Conservation (phyloP, 768 basidiomycete genomes). For the Dentipellis fragilis region DNA sequence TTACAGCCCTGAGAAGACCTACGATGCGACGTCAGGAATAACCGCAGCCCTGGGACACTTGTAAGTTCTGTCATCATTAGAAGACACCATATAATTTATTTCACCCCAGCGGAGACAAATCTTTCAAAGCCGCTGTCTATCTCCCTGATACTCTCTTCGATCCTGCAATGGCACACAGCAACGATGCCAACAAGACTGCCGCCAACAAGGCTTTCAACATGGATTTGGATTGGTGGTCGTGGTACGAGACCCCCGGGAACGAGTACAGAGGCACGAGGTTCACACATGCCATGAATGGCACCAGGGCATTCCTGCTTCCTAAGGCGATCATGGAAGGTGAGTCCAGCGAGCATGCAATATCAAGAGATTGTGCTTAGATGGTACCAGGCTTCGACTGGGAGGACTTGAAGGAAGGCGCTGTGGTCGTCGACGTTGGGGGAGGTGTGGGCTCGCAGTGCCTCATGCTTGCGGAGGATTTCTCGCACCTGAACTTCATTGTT, state of each 20-base stretch:
- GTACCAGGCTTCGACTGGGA: background rate
- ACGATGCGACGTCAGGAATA: slow-evolving; percentile 5
- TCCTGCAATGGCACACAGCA: slow-evolving; percentile 18
- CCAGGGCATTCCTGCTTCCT: slow-evolving; percentile 3
- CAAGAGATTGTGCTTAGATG: background rate
- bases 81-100: background rate
- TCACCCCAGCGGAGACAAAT: slow-evolving; percentile 16
- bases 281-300: slow-evolving; percentile 22
- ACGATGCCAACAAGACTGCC: slow-evolving; percentile 17
- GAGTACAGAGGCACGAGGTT: slow-evolving; percentile 18
- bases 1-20: slow-evolving; percentile 1
- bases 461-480: slow-evolving; percentile 31
- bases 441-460: slow-evolving; percentile 26
- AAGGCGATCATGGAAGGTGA: slow-evolving; percentile 1
- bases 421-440: slow-evolving; percentile 45
- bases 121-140: slow-evolving; percentile 22
- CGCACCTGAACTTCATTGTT: slow-evolving; percentile 40
- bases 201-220: slow-evolving; percentile 19
- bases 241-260: slow-evolving; percentile 16
- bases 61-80: background rate
- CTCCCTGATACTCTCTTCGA: slow-evolving; percentile 24
- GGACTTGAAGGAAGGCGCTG: slow-evolving; percentile 31
- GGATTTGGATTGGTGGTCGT: slow-evolving; percentile 19
- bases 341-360: background rate
- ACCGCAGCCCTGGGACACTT: slow-evolving; percentile 4